Conservation (phyloP, 2,329 filamentous ascomycete genomes). For the Talaromyces sp. region DNA sequence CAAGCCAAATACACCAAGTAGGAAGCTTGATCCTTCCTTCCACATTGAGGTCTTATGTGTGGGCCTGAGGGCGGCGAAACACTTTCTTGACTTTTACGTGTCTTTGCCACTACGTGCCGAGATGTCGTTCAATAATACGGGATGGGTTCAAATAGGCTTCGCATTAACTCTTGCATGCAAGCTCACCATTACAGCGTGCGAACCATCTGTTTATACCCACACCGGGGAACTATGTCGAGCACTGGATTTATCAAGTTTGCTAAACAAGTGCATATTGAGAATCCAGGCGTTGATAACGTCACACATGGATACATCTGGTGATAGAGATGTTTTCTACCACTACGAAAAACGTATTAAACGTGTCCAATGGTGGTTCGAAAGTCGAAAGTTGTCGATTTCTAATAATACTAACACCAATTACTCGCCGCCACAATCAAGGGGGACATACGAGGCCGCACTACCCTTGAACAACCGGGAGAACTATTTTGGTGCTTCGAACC, state of each 20-base stretch:
- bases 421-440: background rate
- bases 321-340: background rate
- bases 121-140: slow-evolving; percentile 32
- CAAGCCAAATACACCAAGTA: slow-evolving; percentile 3
- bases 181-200: background rate
- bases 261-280: background rate
- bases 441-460: background rate
- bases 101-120: slow-evolving; percentile 32
- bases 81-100: slow-evolving; percentile 26
- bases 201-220: background rate
- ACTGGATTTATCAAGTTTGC: background rate
- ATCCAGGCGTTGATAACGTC: background rate
- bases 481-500: background rate
- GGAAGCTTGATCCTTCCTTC: background rate
- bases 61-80: slow-evolving; percentile 21
- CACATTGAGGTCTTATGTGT: background rate
- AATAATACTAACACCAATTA: background rate
- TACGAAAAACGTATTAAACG: background rate
- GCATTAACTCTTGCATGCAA: slow-evolving; percentile 19
- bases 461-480: background rate
- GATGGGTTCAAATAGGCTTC: slow-evolving; percentile 40
- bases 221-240: background rate
- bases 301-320: background rate
- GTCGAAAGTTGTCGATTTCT: background rate
- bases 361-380: background rate